Base-by-base conservation (phyloP, 1,284 basidiomycete genomes). In the Puccinia triticina region DNA sequence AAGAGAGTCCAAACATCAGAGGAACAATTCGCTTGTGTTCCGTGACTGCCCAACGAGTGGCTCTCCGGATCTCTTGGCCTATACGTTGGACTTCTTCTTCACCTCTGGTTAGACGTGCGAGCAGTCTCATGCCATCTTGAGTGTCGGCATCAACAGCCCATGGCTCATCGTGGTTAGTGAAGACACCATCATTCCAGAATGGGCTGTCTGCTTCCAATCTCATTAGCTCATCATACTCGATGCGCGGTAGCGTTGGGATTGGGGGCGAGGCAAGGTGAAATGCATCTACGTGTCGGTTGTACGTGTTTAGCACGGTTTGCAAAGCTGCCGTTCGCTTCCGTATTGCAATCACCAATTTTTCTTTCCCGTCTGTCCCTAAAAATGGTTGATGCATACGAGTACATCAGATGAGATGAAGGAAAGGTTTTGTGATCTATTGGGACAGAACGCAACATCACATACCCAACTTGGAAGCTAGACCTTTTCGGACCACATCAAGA, bases 401-500 rank as follows among this genome's bases (percentile, higher is more conserved):
- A 46, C 14, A 14, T 14, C n/a, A n/a, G 14, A 46, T 46, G 43
- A 8, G 7, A 46, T n/a, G n/a, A n/a, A n/a, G n/a, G n/a, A n/a
- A n/a, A n/a, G n/a, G 7, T 8, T 46, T 46, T 46, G 8, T 7
- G 43, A n/a, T n/a, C n/a, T n/a, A n/a, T n/a, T n/a, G n/a, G n/a
- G n/a, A n/a, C n/a, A n/a, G n/a, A n/a, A n/a, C n/a, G n/a, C n/a
- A 46, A 46, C 14, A 29, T 21, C 14, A 53, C 76, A 23, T 5
- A 77, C 76, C 76, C n/a, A 78, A 57, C 43, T 78, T 78, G 7
- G 76, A 78, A 21, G 40, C 18, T 0, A 37, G 18, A 14, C 76
- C 61, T 21, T 23, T 69, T 32, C 48, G 26, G 23, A 61, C 64
- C 10, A 23, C 43, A 37, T 66, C 32, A n/a, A 78, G 59, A 0